A percentile compares a stretch with the other conserved stretches of the same genome.
These are phyloP conservation scores for Trypanosoma platydactyli DNA, from an alignment of 208 protist genomes.

Conservation along the genomic window DNA sequence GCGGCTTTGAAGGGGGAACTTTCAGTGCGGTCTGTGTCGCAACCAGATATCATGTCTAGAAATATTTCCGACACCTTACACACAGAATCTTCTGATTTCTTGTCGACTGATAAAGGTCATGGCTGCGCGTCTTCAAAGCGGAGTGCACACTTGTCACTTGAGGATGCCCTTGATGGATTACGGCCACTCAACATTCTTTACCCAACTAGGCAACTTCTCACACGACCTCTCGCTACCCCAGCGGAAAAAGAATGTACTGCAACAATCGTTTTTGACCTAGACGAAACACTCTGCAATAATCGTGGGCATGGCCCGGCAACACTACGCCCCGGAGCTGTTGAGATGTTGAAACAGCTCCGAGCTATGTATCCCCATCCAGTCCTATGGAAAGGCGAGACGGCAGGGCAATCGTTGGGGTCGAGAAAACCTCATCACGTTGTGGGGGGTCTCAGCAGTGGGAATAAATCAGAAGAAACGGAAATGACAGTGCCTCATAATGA, in stretches of 20 bases:
- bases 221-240: slow-evolving; percentile 28
- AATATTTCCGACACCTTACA: neutral
- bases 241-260: slow-evolving; percentile 58
- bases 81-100: neutral
- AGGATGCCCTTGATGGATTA: slow-evolving; percentile 21
- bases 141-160: slow-evolving; percentile 7
- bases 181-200: slow-evolving; percentile 10
- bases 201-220: slow-evolving; percentile 21
- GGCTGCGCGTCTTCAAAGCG: neutral
- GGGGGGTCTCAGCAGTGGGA: neutral
- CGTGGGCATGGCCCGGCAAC: slow-evolving; percentile 52
- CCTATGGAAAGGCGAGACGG: slow-evolving; percentile 24
- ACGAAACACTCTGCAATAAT: slow-evolving; percentile 92
- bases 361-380: slow-evolving; percentile 43
- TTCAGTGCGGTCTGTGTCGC: too few relatives aligned
- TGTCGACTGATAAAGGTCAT: neutral
- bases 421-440: slow-evolving; percentile 8
- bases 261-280: slow-evolving; percentile 90
- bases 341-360: slow-evolving; percentile 57
- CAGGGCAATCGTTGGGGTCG: slow-evolving; percentile 8
- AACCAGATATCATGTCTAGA: too few relatives aligned
- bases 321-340: slow-evolving; percentile 68
- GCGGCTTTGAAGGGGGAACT: too few relatives aligned
- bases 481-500: neutral
- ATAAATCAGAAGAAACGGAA: neutral